These are phyloP conservation scores for Cinnamomum chago DNA, from an alignment of 164 flowering plant genomes.

Conservation along the genomic window DNA sequence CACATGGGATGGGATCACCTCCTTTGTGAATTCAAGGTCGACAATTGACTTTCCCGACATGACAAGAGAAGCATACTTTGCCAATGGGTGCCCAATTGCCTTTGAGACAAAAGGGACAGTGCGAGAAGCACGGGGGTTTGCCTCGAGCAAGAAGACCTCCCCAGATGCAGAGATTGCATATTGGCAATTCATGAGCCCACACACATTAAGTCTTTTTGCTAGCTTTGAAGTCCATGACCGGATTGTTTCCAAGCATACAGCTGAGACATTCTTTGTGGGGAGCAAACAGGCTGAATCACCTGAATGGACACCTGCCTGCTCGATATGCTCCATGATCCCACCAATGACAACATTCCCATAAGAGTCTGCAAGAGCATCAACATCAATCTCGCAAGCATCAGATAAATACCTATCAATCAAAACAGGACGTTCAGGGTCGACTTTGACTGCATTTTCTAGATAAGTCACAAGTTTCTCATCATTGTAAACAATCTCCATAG, in stretches of 20 bases:
- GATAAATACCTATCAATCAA: slow-evolving; percentile 72
- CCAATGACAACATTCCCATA: slow-evolving; percentile 90
- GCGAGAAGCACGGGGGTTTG: slow-evolving; percentile 92
- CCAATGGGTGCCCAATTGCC: slow-evolving; percentile 92
- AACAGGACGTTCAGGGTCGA: slow-evolving; percentile 83
- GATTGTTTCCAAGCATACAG: slow-evolving; percentile 64
- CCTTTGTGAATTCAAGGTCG: slow-evolving; percentile 63
- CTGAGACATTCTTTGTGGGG: slow-evolving; percentile 72
- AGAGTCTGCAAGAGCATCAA: slow-evolving; percentile 79
- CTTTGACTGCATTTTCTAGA: slow-evolving; percentile 76
- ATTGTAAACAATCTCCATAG: slow-evolving; percentile 89
- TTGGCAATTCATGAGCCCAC: slow-evolving; percentile 98
- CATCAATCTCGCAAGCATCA: slow-evolving; percentile 90
- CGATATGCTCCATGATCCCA: slow-evolving; percentile 98
- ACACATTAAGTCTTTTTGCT: slow-evolving; percentile 72
- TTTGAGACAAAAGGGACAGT: slow-evolving; percentile 96
- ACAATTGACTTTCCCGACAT: slow-evolving; percentile 87
- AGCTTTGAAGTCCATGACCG: slow-evolving; percentile 77
- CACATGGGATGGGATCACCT: slow-evolving; percentile 73
- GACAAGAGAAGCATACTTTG: slow-evolving; percentile 87
- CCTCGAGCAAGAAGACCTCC: slow-evolving; percentile 84
- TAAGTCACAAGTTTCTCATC: slow-evolving; percentile 69
- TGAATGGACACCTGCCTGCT: slow-evolving; percentile 95
- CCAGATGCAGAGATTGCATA: slow-evolving; percentile 78
- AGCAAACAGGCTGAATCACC: slow-evolving; percentile 90